Evolutionary conservation across 352 stramenopile genomes (phyloP), one percentile per base, ranked within the genome.

Genomic region (Thalassiosira exigua): DNA sequence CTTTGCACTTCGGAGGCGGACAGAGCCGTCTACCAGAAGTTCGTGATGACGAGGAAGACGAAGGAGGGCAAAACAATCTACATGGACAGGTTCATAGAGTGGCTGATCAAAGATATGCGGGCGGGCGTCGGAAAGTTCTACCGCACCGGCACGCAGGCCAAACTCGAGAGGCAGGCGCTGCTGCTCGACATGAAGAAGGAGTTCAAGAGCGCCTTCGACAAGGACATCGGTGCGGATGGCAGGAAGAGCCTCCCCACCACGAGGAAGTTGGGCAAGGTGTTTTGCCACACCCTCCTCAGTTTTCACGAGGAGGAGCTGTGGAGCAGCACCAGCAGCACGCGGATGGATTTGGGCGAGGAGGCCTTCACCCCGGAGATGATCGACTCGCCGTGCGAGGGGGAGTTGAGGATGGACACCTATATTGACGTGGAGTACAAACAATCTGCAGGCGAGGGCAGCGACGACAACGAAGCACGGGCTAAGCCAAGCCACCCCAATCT

Each of bases 1-100:
- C 56, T 70, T 42, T 70, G 57, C 30, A 39, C 56, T 46, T 76
- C 68, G 22, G 41, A 50, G 30, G 68, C 68, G 17, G 57, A 76
- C 1, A 62, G 62, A 52, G 36, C 27, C 9, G 26, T 74, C n/a
- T 76, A 39, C 69, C 26, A 60, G 26, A 62, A 76, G 59, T 61
- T 70, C 17, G 42, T 76, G 11, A 22, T 76, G 29, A 60, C 58
- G 36, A 60, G 22, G 42, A 76, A 76, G 41, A 64, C 68, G 21
- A 60, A 69, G 57, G 30, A 57, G 14, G 57, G 68, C n/a, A 76
- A 69, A 29, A 48, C n/a, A 22, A 76, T 76, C 17, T 76, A 54
- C 50, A 53, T 12, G 30, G 57, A 70, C 41, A n/a, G 68, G 19
- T 69, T 69, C 60, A 58, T 76, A 29, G 68, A 76, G 33, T 76